Base-by-base conservation (phyloP, 768 basidiomycete genomes). In the Suillus luteus region DNA sequence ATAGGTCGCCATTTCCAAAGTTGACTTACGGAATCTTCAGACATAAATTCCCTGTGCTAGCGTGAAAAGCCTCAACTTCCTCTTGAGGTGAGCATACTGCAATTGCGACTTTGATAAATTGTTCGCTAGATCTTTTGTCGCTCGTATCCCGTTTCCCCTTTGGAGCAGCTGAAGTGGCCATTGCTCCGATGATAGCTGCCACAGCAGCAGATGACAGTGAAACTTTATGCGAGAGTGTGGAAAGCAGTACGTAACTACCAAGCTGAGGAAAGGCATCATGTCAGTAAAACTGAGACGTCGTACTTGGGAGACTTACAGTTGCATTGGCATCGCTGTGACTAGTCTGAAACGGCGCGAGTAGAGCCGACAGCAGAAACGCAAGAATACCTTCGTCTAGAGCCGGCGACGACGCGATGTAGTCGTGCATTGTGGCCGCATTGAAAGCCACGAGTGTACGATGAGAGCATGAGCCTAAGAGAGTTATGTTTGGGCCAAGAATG, bases 371-470 rank as follows among this genome's bases (percentile, higher is more conserved):
- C 11, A 92, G 66, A 70, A 85, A 84, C 0, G 88, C 89, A 15
- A 89, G 74, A 0, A 84, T 81, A 19, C 87, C 88, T 71, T 91
- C 90, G 67, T 90, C 86, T 38, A 92, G 70, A 5, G 72, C 67
- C 61, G 87, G 82, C 40, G 74, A 78, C 51, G 82, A 78, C 43
- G 86, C 83, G 44, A 99, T 80, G 70, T 91, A 96, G 46, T 93
- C 94, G 40, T 95, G 85, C 51, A 94, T 76, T 0, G 84, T 85
- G 8, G 91, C 88, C 8, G 91, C 84, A 74, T 93, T 92, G 77
- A 98, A 98, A 1, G 88, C 87, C 51, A 94, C 75, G 17, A 99
- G 77, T 0, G 90, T 85, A 43, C 88, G 88, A 72, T 96, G 88
- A n/a, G 73, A 71, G 62, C 75, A 72, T 2, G 77, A 77, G 38